Conservation (phyloP, 768 basidiomycete species). For the Tulasnella sp. region DNA sequence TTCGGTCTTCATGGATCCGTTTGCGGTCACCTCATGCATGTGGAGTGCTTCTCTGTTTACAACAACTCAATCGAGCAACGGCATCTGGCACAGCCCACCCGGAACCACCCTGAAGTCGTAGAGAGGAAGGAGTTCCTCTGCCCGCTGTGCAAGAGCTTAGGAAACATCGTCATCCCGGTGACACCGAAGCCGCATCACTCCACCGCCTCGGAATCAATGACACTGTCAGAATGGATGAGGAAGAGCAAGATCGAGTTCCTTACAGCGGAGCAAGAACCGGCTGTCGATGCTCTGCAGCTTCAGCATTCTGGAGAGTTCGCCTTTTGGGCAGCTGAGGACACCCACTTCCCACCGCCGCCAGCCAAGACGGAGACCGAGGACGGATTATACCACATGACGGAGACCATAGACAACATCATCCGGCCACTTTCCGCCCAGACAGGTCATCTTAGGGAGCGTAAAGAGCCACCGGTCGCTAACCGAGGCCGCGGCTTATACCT, state of each 20-base stretch:
- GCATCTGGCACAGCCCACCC: conserved; percentile 79
- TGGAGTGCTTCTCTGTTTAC: conserved; percentile 90
- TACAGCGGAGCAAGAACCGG: conserved; percentile 71
- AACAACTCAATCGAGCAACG: conserved; percentile 80
- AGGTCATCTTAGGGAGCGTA: conserved; percentile 71
- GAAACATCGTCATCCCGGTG: conserved; percentile 90
- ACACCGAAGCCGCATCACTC: conserved; percentile 34
- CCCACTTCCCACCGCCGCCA: conserved; percentile 58
- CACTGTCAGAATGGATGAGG: conserved; percentile 87
- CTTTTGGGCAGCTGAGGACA: conserved; percentile 83
- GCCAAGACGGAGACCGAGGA: conserved; percentile 16
- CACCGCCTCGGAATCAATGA: conserved; percentile 28
- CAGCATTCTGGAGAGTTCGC: conserved; percentile 85
- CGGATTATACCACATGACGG: conserved; percentile 75
- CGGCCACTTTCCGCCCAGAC: conserved; percentile 82
- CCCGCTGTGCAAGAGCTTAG: conserved; percentile 93
- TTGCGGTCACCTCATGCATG: conserved; percentile 96
- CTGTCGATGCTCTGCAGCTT: conserved; percentile 68
- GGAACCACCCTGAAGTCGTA: conserved; percentile 94
- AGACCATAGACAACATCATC: conserved; percentile 74
- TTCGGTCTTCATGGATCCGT: conserved; percentile 85
- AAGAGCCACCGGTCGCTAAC: conserved; percentile 66
- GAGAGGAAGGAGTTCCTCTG: conserved; percentile 92
- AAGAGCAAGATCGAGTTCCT: conserved; percentile 85
- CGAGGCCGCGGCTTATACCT: conserved; percentile 84